A percentile compares a stretch with the other conserved stretches of the same genome.
Evolutionary conservation across 306 rosid species (phyloP).

Genomic region (Neltuma alba): DNA sequence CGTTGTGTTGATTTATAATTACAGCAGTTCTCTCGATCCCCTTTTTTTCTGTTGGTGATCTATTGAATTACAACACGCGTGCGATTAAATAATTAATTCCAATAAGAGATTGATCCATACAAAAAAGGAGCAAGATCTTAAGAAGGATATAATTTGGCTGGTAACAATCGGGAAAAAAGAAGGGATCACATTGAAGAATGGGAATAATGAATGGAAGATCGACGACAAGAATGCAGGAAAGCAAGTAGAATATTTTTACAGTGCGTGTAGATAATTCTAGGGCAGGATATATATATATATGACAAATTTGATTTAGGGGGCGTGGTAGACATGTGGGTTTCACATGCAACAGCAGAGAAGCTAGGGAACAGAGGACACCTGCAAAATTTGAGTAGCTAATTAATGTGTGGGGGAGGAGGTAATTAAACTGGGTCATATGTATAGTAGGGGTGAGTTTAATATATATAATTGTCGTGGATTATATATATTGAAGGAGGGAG

Average conservation of each 20-base stretch:
- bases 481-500: neutral
- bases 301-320: constrained; percentile 61
- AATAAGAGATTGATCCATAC: too few relatives aligned
- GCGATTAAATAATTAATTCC: too few relatives aligned
- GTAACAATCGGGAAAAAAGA: neutral
- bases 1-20: too few relatives aligned
- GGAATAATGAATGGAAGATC: constrained; percentile 7
- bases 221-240: neutral
- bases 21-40: too few relatives aligned
- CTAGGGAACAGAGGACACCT: constrained; percentile 51
- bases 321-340: constrained; percentile 65
- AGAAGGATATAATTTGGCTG: neutral
- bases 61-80: too few relatives aligned
- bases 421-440: neutral
- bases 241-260: neutral
- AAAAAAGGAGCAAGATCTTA: neutral
- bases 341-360: constrained; percentile 58
- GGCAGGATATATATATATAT: constrained; percentile 33
- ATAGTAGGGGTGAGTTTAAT: neutral
- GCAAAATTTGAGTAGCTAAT: neutral
- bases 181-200: neutral
- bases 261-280: neutral
- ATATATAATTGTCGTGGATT: neutral
- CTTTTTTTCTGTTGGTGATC: too few relatives aligned
- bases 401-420: neutral